Evolutionary conservation across 2,329 filamentous ascomycete species (phyloP), one percentile per base, ranked within the genome.

Genomic region (Amphichorda felina): DNA sequence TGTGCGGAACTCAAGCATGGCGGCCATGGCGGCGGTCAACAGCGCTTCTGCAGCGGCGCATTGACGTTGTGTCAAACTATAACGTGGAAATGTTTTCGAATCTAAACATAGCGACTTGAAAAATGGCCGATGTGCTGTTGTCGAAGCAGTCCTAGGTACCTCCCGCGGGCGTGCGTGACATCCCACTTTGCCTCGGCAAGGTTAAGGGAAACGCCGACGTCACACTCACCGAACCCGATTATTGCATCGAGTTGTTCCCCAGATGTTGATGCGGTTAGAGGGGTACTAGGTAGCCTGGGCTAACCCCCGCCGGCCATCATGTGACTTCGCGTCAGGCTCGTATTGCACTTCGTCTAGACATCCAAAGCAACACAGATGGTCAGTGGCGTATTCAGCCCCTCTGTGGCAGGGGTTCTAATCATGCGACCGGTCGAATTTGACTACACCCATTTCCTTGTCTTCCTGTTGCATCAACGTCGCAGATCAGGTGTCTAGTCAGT

Each of bases 1-100:
- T 16, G 91, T 96, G 44, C 84, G 82, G 63, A 84, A 96, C 62
- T 95, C 87, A 49, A 96, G 79, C 87, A 96, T 95, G 54, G 66
- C 64, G 58, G 61, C 59, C 61, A 64, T 64, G 38, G 40, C 46
- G 42, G 41, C 40, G 30, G 34, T 16, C 4, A 19, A 33, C 9
- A 21, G 31, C 8, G 10, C n/a, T 18, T 13, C 10, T 22, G 13
- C 31, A 9, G 17, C 17, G 17, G 31, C 31, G 19, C 31, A 33
- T 33, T 33, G 14, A 21, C n/a, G 21, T 24, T 24, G 21, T 24
- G 21, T 24, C 21, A 24, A 24, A 24, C 21, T 15, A 30, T 30
- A 30, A 30, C 29, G 29, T 13, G 29, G 11, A 15, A 10, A 15
- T 10, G 29, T 10, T 14, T 10, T 13, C 29, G 11, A 18, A 10